These are phyloP conservation scores for Epichloe sibirici DNA, from an alignment of 2,329 filamentous ascomycete genomes.

Conservation along the genomic window DNA sequence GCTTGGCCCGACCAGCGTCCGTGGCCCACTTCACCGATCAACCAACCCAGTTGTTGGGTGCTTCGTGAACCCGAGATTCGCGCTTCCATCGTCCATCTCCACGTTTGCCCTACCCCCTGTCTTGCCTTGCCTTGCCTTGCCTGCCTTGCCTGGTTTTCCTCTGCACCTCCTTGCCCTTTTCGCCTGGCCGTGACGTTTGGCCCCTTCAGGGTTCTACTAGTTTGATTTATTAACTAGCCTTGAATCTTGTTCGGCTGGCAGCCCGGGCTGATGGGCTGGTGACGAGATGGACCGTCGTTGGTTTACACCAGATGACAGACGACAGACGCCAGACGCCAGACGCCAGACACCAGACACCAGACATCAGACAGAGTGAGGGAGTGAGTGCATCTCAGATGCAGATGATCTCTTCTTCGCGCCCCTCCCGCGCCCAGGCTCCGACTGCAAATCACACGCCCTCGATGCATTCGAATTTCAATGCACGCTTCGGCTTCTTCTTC, in stretches of 20 bases:
- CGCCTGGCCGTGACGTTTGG: background rate
- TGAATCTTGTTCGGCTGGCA: background rate
- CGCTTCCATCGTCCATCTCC: background rate
- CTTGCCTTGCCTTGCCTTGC: no score
- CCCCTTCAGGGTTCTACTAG: background rate
- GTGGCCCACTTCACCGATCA: background rate
- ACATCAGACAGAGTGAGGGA: no score
- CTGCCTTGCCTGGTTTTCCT: no score
- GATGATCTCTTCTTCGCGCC: background rate
- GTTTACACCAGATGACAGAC: background rate
- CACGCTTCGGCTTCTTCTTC: background rate
- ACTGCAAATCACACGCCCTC: background rate
- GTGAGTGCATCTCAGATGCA: slow-evolving; percentile 1
- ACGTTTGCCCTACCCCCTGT: background rate
- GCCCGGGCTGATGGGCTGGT: background rate
- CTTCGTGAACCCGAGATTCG: background rate
- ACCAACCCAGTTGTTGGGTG: background rate
- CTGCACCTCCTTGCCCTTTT: background rate
- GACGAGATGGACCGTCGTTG: background rate
- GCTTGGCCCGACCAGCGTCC: background rate
- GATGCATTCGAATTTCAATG: background rate
- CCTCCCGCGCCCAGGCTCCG: background rate
- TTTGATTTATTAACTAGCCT: no score
- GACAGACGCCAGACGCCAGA: no score
- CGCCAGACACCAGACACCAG: no score